These are phyloP conservation scores for Macadamia integrifolia DNA, from an alignment of 164 flowering plant genomes.

Conservation along the genomic window DNA sequence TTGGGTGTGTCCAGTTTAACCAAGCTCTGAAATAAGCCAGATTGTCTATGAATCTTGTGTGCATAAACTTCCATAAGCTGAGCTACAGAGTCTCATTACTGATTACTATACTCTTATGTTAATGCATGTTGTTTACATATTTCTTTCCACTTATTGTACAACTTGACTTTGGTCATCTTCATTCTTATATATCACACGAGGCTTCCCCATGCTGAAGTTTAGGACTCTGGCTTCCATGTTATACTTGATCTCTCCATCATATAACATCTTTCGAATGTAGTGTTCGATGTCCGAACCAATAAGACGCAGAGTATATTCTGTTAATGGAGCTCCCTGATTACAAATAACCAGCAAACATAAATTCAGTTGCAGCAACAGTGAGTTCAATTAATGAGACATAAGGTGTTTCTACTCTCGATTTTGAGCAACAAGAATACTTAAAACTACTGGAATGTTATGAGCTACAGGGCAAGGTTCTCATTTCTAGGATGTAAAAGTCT, in stretches of 20 bases:
- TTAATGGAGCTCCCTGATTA: slow-evolving; percentile 74
- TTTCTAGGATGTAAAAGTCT: too few species aligned
- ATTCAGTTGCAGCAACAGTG: not conserved
- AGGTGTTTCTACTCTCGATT: too few species aligned
- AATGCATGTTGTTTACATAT: not conserved
- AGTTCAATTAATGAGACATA: not conserved
- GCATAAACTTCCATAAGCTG: too few species aligned
- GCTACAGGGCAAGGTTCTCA: too few species aligned
- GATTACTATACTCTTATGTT: too few species aligned
- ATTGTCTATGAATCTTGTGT: too few species aligned
- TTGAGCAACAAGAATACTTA: too few species aligned
- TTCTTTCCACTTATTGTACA: slow-evolving; percentile 16
- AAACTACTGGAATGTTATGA: too few species aligned
- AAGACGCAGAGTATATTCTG: slow-evolving; percentile 59
- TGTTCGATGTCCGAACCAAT: slow-evolving; percentile 72
- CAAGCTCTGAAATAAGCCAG: too few species aligned
- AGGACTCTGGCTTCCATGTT: slow-evolving; percentile 80
- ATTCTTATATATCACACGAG: slow-evolving; percentile 47
- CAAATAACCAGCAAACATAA: not conserved
- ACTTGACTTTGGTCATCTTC: slow-evolving; percentile 30
- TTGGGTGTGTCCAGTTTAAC: too few species aligned
- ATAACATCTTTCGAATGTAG: slow-evolving; percentile 74
- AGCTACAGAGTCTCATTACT: too few species aligned
- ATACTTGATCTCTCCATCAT: slow-evolving; percentile 80
- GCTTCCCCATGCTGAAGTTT: slow-evolving; percentile 97